phyloP scores from a whole-genome alignment of 2,329 filamentous ascomycete genomes.

The Beauveria brongniartii region DNA sequence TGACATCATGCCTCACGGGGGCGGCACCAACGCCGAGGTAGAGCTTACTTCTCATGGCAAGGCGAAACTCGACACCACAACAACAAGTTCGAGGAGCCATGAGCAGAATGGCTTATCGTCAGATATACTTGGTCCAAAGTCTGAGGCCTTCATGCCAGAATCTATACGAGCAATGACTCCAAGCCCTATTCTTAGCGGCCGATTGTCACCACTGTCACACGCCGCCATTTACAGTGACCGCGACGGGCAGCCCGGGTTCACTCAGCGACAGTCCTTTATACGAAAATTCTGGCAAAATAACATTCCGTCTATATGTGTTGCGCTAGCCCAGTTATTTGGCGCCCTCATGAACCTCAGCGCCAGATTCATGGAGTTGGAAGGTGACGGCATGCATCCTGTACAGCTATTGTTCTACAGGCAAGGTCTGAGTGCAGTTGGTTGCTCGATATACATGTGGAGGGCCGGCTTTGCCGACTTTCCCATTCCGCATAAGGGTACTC shows the following conservation, averaged over 20 bases:
- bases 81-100: background rate
- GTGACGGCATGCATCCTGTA: slow-evolving; percentile 68
- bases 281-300: slow-evolving; percentile 52
- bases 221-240: slow-evolving; percentile 8
- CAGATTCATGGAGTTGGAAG: slow-evolving; percentile 64
- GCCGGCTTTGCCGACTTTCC: slow-evolving; percentile 60
- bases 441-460: slow-evolving; percentile 66
- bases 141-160: background rate
- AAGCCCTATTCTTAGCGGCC: slow-evolving; percentile 17
- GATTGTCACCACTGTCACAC: slow-evolving; percentile 14
- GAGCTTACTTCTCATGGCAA: background rate
- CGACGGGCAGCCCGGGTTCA: background rate
- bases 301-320: slow-evolving; percentile 64
- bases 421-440: slow-evolving; percentile 60
- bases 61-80: background rate
- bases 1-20: background rate
- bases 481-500: slow-evolving; percentile 58
- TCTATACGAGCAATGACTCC: slow-evolving; percentile 6
- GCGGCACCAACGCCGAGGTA: background rate
- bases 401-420: slow-evolving; percentile 79
- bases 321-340: slow-evolving; percentile 71
- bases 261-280: slow-evolving; percentile 17
- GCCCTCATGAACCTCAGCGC: slow-evolving; percentile 80
- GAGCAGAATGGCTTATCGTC: background rate
- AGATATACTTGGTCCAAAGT: background rate